A percentile compares a stretch with the other conserved stretches of the same genome.
These are phyloP conservation scores for Metroxylon sagu DNA, from an alignment of 176 grass and related monocot species.

Conservation along the genomic window DNA sequence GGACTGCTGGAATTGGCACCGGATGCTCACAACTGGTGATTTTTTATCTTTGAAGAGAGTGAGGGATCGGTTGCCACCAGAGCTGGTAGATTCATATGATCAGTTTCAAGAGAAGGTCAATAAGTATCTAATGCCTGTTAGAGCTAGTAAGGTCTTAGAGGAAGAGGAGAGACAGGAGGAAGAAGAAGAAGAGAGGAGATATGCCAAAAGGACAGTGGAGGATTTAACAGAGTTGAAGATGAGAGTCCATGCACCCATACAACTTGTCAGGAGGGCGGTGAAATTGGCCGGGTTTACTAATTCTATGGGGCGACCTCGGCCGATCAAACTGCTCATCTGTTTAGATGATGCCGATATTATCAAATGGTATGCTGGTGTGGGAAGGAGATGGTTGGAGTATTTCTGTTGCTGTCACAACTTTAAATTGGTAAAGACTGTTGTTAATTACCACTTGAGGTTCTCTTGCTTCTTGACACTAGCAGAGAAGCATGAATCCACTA, in stretches of 20 bases:
- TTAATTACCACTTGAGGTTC: slow-evolving; percentile 90
- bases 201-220: slow-evolving; percentile 61
- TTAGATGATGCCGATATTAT: slow-evolving; percentile 87
- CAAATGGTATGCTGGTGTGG: slow-evolving; percentile 88
- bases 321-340: slow-evolving; percentile 79
- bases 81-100: slow-evolving; percentile 75
- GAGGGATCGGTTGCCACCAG: slow-evolving; percentile 56
- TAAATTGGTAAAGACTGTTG: slow-evolving; percentile 76
- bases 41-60: slow-evolving; percentile 68
- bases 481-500: slow-evolving; percentile 83
- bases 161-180: slow-evolving; percentile 45
- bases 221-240: slow-evolving; percentile 85
- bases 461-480: slow-evolving; percentile 90
- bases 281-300: slow-evolving; percentile 90
- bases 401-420: slow-evolving; percentile 89
- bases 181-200: slow-evolving; percentile 61
- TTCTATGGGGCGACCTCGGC: slow-evolving; percentile 65
- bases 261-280: slow-evolving; percentile 60
- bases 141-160: slow-evolving; percentile 26
- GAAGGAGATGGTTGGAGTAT: slow-evolving; percentile 82
- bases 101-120: slow-evolving; percentile 55
- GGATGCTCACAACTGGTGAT: slow-evolving; percentile 57
- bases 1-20: slow-evolving; percentile 62
- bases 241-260: slow-evolving; percentile 58
- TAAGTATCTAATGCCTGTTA: slow-evolving; percentile 49